Conservation (phyloP, 768 basidiomycete genomes). For the Sporobolomyces pararoseus region DNA sequence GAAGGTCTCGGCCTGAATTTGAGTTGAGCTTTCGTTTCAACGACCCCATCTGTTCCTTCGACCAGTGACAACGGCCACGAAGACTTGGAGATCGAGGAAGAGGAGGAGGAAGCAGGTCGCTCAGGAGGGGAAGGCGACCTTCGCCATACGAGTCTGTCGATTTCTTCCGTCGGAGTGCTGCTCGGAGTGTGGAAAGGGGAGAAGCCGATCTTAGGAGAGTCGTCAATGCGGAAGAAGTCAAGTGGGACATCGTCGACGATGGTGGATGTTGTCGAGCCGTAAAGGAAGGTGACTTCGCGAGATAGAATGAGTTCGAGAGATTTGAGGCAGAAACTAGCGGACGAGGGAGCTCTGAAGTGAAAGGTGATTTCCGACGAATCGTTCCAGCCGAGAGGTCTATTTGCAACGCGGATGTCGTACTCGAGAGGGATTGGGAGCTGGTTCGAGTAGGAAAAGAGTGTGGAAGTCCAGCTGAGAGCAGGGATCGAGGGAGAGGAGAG, state of each 20-base stretch:
- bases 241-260: slow-evolving; percentile 1
- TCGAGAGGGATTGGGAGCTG: slow-evolving; percentile 5
- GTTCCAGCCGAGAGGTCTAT: slow-evolving; percentile 1
- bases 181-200: neutral
- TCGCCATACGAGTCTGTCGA: slow-evolving; percentile 1
- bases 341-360: neutral
- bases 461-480: no score
- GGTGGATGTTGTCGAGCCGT: slow-evolving; percentile 4
- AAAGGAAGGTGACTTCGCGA: neutral
- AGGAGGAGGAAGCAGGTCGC: neutral
- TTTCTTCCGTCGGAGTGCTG: slow-evolving; percentile 9
- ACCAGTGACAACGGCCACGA: slow-evolving; percentile 6
- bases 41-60: neutral
- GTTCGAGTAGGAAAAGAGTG: neutral
- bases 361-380: slow-evolving; percentile 11
- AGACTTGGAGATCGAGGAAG: neutral
- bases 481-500: neutral
- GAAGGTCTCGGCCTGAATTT: slow-evolving; percentile 7
- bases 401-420: slow-evolving; percentile 22
- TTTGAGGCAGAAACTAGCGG: neutral
- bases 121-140: slow-evolving; percentile 14
- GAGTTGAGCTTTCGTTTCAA: neutral
- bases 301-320: slow-evolving; percentile 10
- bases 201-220: neutral
- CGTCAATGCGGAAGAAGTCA: neutral